Evolutionary conservation across 108 stramenopile genomes (phyloP), one percentile per base, ranked within the genome.

Genomic region (Skeletonema marinoi): DNA sequence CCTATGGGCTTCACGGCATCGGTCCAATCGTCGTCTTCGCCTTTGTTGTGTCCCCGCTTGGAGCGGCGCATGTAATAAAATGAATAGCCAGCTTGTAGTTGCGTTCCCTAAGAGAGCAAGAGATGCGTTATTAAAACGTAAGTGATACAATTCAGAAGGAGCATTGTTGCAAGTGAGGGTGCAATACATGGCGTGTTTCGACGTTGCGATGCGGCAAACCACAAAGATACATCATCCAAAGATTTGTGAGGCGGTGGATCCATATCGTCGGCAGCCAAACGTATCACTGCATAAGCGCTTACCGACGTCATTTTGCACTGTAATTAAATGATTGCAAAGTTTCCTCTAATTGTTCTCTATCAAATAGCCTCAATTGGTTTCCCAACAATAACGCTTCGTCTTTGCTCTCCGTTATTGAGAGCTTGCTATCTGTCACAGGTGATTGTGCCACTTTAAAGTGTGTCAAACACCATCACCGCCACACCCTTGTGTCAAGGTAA

Each of bases 1-100:
- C 88, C 87, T 42, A 98, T 90, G 5, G 66, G 82, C 71, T 97
- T 96, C 77, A 98, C 95, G 44, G 93, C 78, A 36, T 84, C 82
- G 46, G 60, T 70, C 41, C 36, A 60, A 70, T 78, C 56, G 59
- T 78, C 84, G 58, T 74, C 58, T 65, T 70, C 58, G 32, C 46
- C 64, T 32, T 78, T 41, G 39, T 58, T 50, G 13, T 79, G 70
- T 54, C 84, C 51, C 48, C 65, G 69, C 74, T 89, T 90, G 58
- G 87, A 88, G 17, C 92, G 84, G 25, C 92, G 73, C 92, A 93
- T 93, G 75, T 84, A 93, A 35, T 86, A 93, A 64, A 93, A 93
- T n/a, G 88, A 60, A 39, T 70, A 83, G 59, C 77, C 78, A 6
- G 64, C 32, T 76, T 83, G 78, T 10, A 83, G 74, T 12, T 73